Conservation (phyloP, 1,139 yeast genomes). For the Sugiyamaella xylanicola region DNA sequence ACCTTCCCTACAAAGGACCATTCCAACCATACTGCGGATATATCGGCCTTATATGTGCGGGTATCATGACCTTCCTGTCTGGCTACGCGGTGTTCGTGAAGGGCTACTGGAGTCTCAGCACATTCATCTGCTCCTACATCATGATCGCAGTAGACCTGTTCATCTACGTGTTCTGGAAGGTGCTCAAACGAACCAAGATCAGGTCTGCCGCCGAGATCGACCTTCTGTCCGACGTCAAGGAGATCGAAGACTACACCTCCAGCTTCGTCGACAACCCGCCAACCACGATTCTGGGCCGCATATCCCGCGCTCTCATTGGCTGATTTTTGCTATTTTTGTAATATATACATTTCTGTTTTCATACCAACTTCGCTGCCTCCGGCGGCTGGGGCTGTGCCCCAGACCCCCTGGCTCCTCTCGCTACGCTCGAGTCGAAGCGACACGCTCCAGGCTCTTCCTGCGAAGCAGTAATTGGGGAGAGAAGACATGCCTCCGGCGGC, state of each 20-base stretch:
- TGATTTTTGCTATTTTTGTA: slow-evolving; percentile 6
- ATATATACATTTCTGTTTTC: neutral
- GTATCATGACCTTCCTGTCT: slow-evolving; percentile 63
- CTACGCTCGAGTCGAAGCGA: neutral
- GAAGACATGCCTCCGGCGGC: neutral
- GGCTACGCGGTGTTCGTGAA: slow-evolving; percentile 70
- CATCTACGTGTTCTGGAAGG: slow-evolving; percentile 59
- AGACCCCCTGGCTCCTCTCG: neutral
- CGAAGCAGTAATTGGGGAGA: too few relatives aligned
- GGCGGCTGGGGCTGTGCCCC: neutral
- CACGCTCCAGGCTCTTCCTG: too few relatives aligned
- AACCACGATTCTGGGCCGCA: slow-evolving; percentile 25
- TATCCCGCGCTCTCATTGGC: slow-evolving; percentile 20
- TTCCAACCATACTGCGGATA: slow-evolving; percentile 60
- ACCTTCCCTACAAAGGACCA: slow-evolving; percentile 57
- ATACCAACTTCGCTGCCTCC: neutral
- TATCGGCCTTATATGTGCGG: slow-evolving; percentile 48
- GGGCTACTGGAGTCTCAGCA: slow-evolving; percentile 61
- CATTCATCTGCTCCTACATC: slow-evolving; percentile 67
- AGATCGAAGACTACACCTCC: slow-evolving; percentile 49
- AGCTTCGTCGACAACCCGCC: slow-evolving; percentile 25
- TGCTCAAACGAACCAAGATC: slow-evolving; percentile 55
- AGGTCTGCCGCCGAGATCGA: slow-evolving; percentile 56
- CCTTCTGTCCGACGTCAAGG: slow-evolving; percentile 55
- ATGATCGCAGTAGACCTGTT: slow-evolving; percentile 66